These are phyloP conservation scores for Scheffersomyces stipitis DNA, from an alignment of 805 yeast genomes.

Conservation along the genomic window DNA sequence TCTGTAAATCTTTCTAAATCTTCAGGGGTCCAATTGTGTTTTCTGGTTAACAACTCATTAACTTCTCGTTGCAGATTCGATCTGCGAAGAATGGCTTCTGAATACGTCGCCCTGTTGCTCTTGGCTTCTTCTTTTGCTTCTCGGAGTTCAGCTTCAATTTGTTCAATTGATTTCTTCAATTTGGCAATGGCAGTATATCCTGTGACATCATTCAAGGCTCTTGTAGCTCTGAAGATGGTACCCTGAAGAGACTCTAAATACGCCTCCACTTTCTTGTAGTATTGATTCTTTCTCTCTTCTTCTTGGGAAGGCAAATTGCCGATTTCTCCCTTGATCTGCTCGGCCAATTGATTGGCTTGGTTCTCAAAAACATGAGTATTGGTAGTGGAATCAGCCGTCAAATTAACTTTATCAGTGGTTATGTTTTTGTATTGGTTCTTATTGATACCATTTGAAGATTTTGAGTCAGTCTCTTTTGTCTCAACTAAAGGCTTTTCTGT, in stretches of 20 bases:
- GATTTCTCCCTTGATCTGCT: constrained; percentile 18
- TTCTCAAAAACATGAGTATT: background rate
- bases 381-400: background rate
- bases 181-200: constrained; percentile 83
- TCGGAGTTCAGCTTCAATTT: constrained; percentile 51
- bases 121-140: constrained; percentile 49
- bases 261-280: constrained; percentile 40
- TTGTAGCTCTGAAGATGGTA: constrained; percentile 58
- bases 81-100: constrained; percentile 61
- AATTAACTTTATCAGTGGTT: background rate
- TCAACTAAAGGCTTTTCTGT: background rate
- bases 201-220: constrained; percentile 82
- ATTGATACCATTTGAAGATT: background rate
- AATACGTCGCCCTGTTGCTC: constrained; percentile 49
- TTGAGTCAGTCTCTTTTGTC: background rate
- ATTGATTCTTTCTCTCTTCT: constrained; percentile 38
- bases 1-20: constrained; percentile 86
- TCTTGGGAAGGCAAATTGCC: constrained; percentile 46
- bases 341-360: constrained; percentile 1
- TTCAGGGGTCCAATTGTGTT: constrained; percentile 71
- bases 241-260: constrained; percentile 57
- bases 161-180: constrained; percentile 60
- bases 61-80: constrained; percentile 77
- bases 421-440: no score
- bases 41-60: constrained; percentile 83